phyloP scores from a whole-genome alignment of 208 protist genomes.

The Trypanosoma brucei region DNA sequence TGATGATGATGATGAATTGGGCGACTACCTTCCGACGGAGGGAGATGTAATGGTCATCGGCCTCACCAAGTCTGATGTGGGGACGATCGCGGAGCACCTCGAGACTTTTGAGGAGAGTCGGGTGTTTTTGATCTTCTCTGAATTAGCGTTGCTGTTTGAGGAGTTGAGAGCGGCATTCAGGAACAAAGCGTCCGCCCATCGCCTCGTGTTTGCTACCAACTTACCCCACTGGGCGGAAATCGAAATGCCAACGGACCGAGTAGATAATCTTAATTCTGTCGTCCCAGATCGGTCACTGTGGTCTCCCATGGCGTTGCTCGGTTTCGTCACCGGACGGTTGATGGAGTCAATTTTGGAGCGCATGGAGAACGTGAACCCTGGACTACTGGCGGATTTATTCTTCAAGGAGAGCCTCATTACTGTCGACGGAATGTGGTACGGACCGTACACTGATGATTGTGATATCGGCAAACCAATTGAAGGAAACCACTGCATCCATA shows the following conservation, averaged over 20 bases:
- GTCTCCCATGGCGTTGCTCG: neutral
- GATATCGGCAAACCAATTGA: neutral
- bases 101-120: neutral
- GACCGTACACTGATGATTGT: slow-evolving; percentile 1
- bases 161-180: neutral
- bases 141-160: neutral
- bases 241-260: neutral
- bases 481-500: slow-evolving; percentile 30
- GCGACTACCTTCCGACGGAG: neutral
- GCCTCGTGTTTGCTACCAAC: slow-evolving; percentile 6
- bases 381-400: neutral
- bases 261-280: neutral
- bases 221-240: slow-evolving; percentile 8
- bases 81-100: neutral
- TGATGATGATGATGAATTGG: neutral
- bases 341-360: neutral
- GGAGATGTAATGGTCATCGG: slow-evolving; percentile 8
- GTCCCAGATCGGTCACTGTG: no score
- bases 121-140: slow-evolving; percentile 3
- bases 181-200: neutral
- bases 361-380: neutral
- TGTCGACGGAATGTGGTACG: slow-evolving; percentile 13
- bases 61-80: neutral
- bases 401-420: slow-evolving; percentile 15
- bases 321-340: neutral